Conservation (phyloP, 768 basidiomycete species). For the Kwoniella heveanensis region DNA sequence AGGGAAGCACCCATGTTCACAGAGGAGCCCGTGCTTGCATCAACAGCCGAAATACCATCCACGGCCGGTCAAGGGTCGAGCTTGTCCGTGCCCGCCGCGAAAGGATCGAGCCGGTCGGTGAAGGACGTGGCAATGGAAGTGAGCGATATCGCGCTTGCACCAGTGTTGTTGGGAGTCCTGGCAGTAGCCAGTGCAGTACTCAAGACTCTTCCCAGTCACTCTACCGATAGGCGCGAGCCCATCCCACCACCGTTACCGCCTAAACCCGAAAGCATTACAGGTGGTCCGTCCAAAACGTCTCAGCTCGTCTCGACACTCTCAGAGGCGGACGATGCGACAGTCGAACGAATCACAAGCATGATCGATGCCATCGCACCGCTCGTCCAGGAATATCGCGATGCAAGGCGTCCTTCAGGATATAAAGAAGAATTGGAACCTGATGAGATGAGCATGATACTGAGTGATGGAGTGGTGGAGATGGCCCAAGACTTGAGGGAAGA, state of each 20-base stretch:
- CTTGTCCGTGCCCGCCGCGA: too few relatives aligned
- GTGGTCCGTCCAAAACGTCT: constrained; percentile 6
- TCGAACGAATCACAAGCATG: constrained; percentile 10
- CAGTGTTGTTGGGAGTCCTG: neutral
- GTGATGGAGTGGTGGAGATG: constrained; percentile 13
- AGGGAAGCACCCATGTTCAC: too few relatives aligned
- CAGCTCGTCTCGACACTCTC: constrained; percentile 10
- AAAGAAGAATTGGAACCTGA: neutral
- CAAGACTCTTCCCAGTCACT: neutral
- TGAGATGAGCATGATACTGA: neutral
- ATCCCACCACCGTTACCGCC: constrained; percentile 10
- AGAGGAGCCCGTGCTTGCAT: too few relatives aligned
- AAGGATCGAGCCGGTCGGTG: neutral
- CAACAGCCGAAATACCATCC: too few relatives aligned
- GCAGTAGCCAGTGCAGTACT: neutral
- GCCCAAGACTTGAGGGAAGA: constrained; percentile 12
- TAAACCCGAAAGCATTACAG: constrained; percentile 2
- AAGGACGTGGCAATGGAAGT: neutral
- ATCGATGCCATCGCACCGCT: constrained; percentile 20
- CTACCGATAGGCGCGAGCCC: neutral
- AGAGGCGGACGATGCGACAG: constrained; percentile 8
- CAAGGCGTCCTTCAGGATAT: neutral
- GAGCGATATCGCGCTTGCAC: neutral
- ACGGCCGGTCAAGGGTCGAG: too few relatives aligned
- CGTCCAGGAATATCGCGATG: constrained; percentile 21